A percentile compares a stretch with the other conserved stretches of the same genome.
These are phyloP conservation scores for Fusarium solani-melongenae DNA, from an alignment of 2,329 filamentous ascomycete genomes.

Conservation along the genomic window DNA sequence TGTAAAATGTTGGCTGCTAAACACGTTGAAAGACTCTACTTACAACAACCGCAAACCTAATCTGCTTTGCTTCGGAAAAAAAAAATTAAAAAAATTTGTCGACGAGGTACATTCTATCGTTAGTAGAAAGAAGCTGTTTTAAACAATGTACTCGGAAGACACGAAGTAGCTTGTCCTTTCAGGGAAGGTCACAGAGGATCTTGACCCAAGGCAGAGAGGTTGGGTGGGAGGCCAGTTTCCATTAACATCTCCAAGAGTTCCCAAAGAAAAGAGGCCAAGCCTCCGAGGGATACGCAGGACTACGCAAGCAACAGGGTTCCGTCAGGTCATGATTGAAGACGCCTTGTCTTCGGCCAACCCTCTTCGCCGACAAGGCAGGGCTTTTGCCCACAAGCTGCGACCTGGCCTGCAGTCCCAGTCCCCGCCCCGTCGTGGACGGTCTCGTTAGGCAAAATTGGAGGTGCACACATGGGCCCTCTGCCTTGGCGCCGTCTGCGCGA, in stretches of 20 bases:
- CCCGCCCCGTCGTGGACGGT: constrained; percentile 17
- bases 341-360: background rate
- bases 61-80: constrained; percentile 76
- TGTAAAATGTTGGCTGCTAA: background rate
- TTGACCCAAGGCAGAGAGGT: constrained; percentile 81
- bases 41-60: constrained; percentile 15
- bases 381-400: constrained; percentile 3
- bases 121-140: constrained; percentile 80
- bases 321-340: background rate
- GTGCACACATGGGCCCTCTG: constrained; percentile 10
- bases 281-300: background rate
- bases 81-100: constrained; percentile 83
- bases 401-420: background rate
- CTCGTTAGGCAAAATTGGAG: constrained; percentile 8
- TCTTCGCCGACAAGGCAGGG: background rate
- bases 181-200: constrained; percentile 71
- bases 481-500: background rate
- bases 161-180: constrained; percentile 86
- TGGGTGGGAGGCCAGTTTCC: constrained; percentile 73
- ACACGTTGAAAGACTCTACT: background rate
- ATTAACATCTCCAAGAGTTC: constrained; percentile 55
- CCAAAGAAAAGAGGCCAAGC: constrained; percentile 39
- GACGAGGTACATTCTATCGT: constrained; percentile 81
- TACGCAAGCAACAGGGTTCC: background rate
- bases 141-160: constrained; percentile 90